Evolutionary conservation across 768 basidiomycete species (phyloP).

Genomic region (Chiua virens): DNA sequence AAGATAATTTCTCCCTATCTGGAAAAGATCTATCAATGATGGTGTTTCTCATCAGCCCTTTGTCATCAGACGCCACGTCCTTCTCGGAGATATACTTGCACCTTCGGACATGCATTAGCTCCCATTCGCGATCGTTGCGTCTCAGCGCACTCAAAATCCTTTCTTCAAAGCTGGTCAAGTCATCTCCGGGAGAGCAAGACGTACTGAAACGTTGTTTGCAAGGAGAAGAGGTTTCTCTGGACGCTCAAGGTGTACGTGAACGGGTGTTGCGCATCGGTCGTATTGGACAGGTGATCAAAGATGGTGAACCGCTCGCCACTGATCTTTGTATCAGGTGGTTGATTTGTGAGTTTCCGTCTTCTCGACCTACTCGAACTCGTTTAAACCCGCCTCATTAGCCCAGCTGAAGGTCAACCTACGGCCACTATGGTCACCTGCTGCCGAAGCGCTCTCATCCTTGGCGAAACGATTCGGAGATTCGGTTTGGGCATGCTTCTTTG

Average conservation of each 20-base stretch:
- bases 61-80: conserved; percentile 27
- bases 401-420: too few species aligned
- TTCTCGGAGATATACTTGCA: conserved; percentile 52
- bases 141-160: conserved; percentile 65
- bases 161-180: conserved; percentile 47
- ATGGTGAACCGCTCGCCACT: conserved; percentile 50
- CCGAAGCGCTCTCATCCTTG: conserved; percentile 57
- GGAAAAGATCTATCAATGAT: not conserved
- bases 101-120: conserved; percentile 59
- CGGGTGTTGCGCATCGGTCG: conserved; percentile 76
- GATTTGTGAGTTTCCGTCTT: conserved; percentile 48
- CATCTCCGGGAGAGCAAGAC: conserved; percentile 45
- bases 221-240: conserved; percentile 78
- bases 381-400: conserved; percentile 41
- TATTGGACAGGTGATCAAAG: conserved; percentile 59
- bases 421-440: conserved; percentile 88
- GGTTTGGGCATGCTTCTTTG: conserved; percentile 72
- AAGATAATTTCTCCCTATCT: conserved; percentile 2
- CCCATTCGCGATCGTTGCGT: conserved; percentile 69
- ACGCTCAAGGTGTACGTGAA: conserved; percentile 81
- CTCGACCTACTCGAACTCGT: not conserved
- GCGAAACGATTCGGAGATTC: conserved; percentile 60
- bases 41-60: conserved; percentile 9
- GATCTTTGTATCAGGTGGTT: conserved; percentile 73
- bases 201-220: conserved; percentile 67